A percentile compares a stretch with the other conserved stretches of the same genome.
phyloP scores from a whole-genome alignment of 2,329 filamentous ascomycete genomes.

The Microascus cirrosus region DNA sequence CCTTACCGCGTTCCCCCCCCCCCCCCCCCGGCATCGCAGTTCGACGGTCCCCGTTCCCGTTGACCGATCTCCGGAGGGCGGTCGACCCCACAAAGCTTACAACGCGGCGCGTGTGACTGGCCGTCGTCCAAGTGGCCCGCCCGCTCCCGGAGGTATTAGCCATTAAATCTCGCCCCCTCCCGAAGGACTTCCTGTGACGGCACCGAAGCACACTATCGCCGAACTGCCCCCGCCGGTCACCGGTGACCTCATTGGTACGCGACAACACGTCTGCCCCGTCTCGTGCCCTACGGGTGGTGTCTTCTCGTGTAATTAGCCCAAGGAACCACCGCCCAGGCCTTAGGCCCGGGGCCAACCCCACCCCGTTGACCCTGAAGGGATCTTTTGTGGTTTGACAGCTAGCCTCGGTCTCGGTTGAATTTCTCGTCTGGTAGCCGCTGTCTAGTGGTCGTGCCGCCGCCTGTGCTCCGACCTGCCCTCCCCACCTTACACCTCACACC shows the following conservation, averaged over 20 bases:
- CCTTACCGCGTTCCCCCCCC: neutral
- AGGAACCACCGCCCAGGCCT: neutral
- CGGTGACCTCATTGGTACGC: neutral
- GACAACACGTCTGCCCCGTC: neutral
- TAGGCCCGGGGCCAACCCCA: neutral
- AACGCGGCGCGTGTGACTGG: neutral
- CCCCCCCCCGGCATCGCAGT: neutral
- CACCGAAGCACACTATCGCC: neutral
- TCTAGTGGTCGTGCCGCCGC: neutral
- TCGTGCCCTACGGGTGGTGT: neutral
- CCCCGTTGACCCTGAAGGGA: neutral
- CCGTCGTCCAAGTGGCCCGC: neutral
- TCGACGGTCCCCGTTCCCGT: neutral
- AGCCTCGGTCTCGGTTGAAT: neutral
- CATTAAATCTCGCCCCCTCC: neutral
- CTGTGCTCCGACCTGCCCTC: neutral
- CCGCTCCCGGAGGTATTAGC: neutral
- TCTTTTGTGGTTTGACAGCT: neutral
- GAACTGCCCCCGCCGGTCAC: neutral
- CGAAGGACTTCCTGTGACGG: neutral
- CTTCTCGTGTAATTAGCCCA: neutral
- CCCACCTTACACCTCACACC: neutral
- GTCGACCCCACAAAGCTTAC: neutral
- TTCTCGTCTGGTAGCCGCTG: neutral
- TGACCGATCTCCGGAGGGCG: neutral